These are phyloP conservation scores for Rheum nobile DNA, from an alignment of 148 eudicot genomes.

Conservation along the genomic window DNA sequence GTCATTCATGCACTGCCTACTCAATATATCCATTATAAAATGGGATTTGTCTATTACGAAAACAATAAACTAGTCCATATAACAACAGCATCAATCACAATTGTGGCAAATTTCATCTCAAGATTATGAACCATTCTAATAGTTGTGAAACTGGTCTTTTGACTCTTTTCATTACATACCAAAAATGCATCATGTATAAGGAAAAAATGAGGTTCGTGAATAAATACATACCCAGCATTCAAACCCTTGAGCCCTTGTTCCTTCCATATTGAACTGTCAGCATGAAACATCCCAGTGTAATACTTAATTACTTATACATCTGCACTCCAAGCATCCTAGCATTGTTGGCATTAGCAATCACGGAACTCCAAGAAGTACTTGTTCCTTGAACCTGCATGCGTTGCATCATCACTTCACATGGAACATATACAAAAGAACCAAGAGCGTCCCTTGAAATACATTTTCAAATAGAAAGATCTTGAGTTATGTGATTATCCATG, in stretches of 20 bases:
- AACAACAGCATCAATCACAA: background rate
- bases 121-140: background rate
- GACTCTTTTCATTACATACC: background rate
- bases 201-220: background rate
- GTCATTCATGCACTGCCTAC: no score
- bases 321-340: slow-evolving; percentile 42
- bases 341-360: slow-evolving; percentile 34
- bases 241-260: slow-evolving; percentile 80
- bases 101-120: background rate
- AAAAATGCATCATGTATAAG: background rate
- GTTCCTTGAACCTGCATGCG: slow-evolving; percentile 97
- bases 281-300: slow-evolving; percentile 84
- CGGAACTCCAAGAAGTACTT: slow-evolving; percentile 58
- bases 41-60: no score
- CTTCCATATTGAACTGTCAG: slow-evolving; percentile 88
- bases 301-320: slow-evolving; percentile 69
- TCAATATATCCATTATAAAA: no score
- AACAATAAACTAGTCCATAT: background rate
- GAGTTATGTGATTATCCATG: background rate
- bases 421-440: slow-evolving; percentile 85
- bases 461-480: background rate
- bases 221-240: slow-evolving; percentile 63
- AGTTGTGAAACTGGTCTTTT: background rate
- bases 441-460: slow-evolving; percentile 69
- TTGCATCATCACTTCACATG: slow-evolving; percentile 95